Base-by-base conservation (phyloP, 208 protist species). In the Leptomonas seymouri region DNA sequence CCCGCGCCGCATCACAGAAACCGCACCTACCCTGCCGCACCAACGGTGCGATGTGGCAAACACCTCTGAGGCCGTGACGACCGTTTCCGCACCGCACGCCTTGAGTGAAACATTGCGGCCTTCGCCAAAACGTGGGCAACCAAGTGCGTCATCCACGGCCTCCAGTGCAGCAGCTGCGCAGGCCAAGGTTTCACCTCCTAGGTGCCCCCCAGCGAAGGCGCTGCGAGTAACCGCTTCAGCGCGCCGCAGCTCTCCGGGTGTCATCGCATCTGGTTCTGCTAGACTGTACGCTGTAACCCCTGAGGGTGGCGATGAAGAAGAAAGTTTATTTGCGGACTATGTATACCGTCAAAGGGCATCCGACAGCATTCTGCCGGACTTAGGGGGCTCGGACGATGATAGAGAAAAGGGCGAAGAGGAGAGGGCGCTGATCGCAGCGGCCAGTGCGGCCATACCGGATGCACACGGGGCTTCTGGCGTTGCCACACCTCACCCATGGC, bases 401-500 rank as follows among this genome's bases (percentile, higher is more conserved):
- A 53, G 31, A 9, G 64, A 77, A 5, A 64, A 49, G 0, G 71
- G 71, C 9, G 48, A 42, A 12, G 71, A 77, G 44, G 71, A 77
- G 55, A 71, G 57, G 42, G 65, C 71, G 45, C 41, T 67, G 4
- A 21, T 61, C 3, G 57, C 63, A 23, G 64, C 58, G 7, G 42
- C 65, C 21, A 46, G 34, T 6, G 56, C 44, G 27, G 21, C 54
- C 27, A n/a, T 46, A 8, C 18, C 62, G 30, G 63, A 12, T 36
- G 48, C 63, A n/a, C 12, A 9, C 23, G 45, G 46, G 1, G 27
- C 41, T 27, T 55, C 59, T 31, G 30, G n/a, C 45, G 59, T 11
- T 15, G n/a, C 54, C 21, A 41, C 66, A 3, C 44, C 56, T 20
- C 56, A 79, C n/a, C 50, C 49, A 23, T 86, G 78, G 75, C 54